These are phyloP conservation scores for Trametes punicea DNA, from an alignment of 768 basidiomycete genomes.

Conservation along the genomic window DNA sequence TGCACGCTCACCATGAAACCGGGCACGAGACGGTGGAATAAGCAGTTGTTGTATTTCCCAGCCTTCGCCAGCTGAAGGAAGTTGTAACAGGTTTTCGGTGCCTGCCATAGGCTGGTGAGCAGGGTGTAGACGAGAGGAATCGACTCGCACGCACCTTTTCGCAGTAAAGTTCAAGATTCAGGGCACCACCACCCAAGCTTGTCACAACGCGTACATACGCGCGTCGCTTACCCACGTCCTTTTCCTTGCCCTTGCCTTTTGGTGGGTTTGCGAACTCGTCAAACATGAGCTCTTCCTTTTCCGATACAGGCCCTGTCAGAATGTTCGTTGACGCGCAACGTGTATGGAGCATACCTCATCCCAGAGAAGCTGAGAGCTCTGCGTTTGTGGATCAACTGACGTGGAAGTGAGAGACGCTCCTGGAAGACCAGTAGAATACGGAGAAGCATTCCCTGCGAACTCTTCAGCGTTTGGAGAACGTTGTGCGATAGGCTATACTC, in stretches of 20 bases:
- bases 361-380: slow-evolving; percentile 82
- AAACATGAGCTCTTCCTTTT: slow-evolving; percentile 99
- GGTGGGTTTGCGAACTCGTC: slow-evolving; percentile 80
- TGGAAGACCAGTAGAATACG: slow-evolving; percentile 83
- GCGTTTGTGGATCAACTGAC: slow-evolving; percentile 72
- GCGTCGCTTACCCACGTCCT: slow-evolving; percentile 85
- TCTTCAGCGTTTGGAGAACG: background rate
- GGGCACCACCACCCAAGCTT: slow-evolving; percentile 79
- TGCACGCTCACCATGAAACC: slow-evolving; percentile 92
- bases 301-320: slow-evolving; percentile 1
- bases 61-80: slow-evolving; percentile 90
- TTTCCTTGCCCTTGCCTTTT: slow-evolving; percentile 90
- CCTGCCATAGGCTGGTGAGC: slow-evolving; percentile 46
- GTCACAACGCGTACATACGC: slow-evolving; percentile 97
- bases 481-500: slow-evolving; percentile 1
- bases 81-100: slow-evolving; percentile 98
- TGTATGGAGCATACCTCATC: slow-evolving; percentile 64
- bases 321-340: background rate
- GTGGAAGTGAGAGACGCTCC: slow-evolving; percentile 96
- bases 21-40: slow-evolving; percentile 92
- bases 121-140: background rate
- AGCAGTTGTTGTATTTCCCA: slow-evolving; percentile 85
- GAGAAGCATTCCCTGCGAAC: slow-evolving; percentile 78
- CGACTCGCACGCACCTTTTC: slow-evolving; percentile 62
- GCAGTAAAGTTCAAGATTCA: slow-evolving; percentile 83